Evolutionary conservation across 169 alveolate genomes (phyloP).

Genomic region (Babesia ovis): DNA sequence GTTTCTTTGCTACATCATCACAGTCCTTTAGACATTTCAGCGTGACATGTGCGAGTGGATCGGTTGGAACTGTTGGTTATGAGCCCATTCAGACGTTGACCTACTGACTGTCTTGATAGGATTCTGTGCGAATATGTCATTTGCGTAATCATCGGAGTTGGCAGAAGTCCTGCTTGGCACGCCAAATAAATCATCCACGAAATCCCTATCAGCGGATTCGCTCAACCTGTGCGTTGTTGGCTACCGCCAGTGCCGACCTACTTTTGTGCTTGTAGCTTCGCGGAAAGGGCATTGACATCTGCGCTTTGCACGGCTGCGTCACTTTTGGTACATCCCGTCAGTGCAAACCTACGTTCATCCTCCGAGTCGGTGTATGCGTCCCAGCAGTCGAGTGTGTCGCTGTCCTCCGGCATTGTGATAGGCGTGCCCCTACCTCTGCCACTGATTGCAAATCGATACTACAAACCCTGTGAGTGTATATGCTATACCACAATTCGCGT

Average conservation of each 20-base stretch:
- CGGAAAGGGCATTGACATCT: conserved; percentile 5
- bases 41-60: conserved; percentile 48
- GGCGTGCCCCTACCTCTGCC: not conserved
- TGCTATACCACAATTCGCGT: not conserved
- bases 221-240: conserved; percentile 30
- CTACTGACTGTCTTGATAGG: conserved; percentile 35
- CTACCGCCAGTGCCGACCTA: not conserved
- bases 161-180: conserved; percentile 20
- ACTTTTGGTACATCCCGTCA: not conserved
- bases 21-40: conserved; percentile 68
- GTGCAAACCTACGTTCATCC: conserved; percentile 29
- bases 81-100: not conserved
- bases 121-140: conserved; percentile 41
- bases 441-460: not conserved
- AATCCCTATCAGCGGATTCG: conserved; percentile 59
- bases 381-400: conserved; percentile 60
- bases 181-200: conserved; percentile 56
- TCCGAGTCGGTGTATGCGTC: conserved; percentile 68
- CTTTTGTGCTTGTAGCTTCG: conserved; percentile 13
- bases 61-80: conserved; percentile 45
- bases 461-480: not conserved
- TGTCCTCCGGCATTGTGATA: conserved; percentile 31
- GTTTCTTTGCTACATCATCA: conserved; percentile 59
- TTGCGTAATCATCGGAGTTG: conserved; percentile 1
- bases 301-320: not conserved